These are phyloP conservation scores for Ustilago lituana DNA, from an alignment of 1,284 basidiomycete genomes.

Conservation along the genomic window DNA sequence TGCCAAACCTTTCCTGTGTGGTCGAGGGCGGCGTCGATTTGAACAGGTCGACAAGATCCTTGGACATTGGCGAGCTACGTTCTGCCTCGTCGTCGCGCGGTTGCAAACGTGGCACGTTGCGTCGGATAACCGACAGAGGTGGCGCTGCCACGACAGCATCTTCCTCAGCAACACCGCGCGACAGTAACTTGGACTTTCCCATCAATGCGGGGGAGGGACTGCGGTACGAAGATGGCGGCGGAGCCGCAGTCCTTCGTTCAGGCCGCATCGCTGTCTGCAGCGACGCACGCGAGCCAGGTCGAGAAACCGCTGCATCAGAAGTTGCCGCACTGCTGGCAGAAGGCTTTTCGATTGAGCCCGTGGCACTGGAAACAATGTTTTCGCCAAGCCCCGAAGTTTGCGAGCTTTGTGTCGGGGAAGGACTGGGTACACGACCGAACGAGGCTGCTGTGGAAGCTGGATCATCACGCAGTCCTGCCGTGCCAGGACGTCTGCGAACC, in stretches of 20 bases:
- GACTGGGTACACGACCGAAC: conserved; percentile 15
- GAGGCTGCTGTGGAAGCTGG: conserved; percentile 1
- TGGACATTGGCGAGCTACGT: conserved; percentile 11
- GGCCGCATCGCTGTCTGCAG: conserved; percentile 32
- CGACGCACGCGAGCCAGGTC: conserved; percentile 32
- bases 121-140: conserved; percentile 3
- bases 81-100: conserved; percentile 34
- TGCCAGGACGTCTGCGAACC: conserved; percentile 44
- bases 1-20: conserved; percentile 22
- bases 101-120: conserved; percentile 30
- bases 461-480: conserved; percentile 26
- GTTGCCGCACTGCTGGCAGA: conserved; percentile 8
- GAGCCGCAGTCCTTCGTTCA: conserved; percentile 30
- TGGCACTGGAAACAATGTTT: not conserved
- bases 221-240: conserved; percentile 47
- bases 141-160: conserved; percentile 1
- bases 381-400: conserved; percentile 9
- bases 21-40: conserved; percentile 50
- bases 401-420: conserved; percentile 12
- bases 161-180: conserved; percentile 24
- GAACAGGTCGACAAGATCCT: conserved; percentile 54
- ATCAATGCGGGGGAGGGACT: conserved; percentile 31
- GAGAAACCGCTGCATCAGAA: conserved; percentile 15
- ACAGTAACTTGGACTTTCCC: conserved; percentile 13
- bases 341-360: conserved; percentile 1